Percentiles rank a stretch among this genome's conserved stretches.
Conservation (phyloP, 306 rosid species). For the Dicorynia guianensis region DNA sequence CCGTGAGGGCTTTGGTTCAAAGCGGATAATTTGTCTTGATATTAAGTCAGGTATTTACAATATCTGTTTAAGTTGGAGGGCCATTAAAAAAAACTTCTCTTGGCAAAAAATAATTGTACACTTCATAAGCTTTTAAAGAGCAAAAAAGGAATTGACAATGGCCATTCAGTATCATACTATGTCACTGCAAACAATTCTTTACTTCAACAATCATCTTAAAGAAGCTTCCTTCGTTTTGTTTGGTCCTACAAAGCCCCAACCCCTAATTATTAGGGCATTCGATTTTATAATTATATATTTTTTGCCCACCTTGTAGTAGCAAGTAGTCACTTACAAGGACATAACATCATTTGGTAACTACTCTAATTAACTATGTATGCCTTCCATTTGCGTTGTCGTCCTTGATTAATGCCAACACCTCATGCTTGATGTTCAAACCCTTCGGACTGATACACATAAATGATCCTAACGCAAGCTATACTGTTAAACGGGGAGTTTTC, state of each 20-base stretch:
- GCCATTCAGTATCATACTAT: neutral
- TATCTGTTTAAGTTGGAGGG: neutral
- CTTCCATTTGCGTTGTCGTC: neutral
- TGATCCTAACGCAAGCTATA: neutral
- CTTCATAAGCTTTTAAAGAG: too few species aligned
- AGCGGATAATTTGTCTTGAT: too few species aligned
- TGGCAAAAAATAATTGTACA: neutral
- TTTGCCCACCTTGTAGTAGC: neutral
- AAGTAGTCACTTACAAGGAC: neutral
- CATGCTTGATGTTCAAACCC: conserved; percentile 6
- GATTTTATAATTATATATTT: too few species aligned
- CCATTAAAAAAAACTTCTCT: too few species aligned
- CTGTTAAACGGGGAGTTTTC: neutral
- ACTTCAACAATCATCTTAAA: neutral
- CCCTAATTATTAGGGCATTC: neutral
- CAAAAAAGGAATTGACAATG: neutral
- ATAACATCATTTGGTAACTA: neutral
- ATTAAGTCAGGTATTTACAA: too few species aligned
- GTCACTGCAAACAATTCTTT: neutral
- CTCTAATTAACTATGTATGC: neutral
- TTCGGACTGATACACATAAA: neutral
- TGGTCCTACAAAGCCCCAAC: neutral
- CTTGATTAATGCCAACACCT: neutral
- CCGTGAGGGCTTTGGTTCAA: too few species aligned
- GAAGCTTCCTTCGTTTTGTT: neutral